Conservation (phyloP, 345 rosid species). For the Aquilaria yunnanensis region DNA sequence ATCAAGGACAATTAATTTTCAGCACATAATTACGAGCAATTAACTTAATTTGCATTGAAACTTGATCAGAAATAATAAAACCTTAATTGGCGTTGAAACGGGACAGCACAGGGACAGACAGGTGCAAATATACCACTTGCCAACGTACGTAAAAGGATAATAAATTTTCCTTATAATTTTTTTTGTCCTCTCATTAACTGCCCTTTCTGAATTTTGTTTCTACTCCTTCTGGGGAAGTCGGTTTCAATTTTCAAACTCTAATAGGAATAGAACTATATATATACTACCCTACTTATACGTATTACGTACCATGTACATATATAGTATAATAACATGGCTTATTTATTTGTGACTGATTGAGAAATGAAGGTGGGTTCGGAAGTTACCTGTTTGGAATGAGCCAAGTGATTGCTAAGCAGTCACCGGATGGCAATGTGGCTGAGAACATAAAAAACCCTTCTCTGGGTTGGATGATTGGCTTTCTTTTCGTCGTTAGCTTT, state of each 20-base stretch:
- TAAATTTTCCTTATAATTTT: too few relatives aligned
- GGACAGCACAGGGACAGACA: too few relatives aligned
- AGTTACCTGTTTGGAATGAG: conserved; percentile 67
- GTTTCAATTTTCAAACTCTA: not conserved
- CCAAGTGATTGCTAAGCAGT: conserved; percentile 33
- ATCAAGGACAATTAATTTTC: too few relatives aligned
- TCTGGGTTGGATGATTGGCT: conserved; percentile 63
- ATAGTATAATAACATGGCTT: not conserved
- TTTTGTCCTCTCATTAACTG: too few relatives aligned
- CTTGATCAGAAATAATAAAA: too few relatives aligned
- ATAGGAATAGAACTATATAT: not conserved
- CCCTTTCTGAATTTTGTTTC: too few relatives aligned
- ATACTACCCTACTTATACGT: not conserved
- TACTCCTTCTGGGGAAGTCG: not conserved
- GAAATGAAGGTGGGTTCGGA: conserved; percentile 48
- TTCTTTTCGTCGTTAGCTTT: conserved; percentile 73
- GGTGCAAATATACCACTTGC: too few relatives aligned
- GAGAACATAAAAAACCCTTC: conserved; percentile 46
- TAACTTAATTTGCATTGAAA: too few relatives aligned
- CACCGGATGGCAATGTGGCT: conserved; percentile 41
- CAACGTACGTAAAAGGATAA: too few relatives aligned
- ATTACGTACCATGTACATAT: not conserved
- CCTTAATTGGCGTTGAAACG: too few relatives aligned
- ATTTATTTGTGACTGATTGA: conserved; percentile 2
- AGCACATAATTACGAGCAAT: too few relatives aligned